Base-by-base conservation (phyloP, 202 grass and related monocot species). In the Brachypodium distachyon region DNA sequence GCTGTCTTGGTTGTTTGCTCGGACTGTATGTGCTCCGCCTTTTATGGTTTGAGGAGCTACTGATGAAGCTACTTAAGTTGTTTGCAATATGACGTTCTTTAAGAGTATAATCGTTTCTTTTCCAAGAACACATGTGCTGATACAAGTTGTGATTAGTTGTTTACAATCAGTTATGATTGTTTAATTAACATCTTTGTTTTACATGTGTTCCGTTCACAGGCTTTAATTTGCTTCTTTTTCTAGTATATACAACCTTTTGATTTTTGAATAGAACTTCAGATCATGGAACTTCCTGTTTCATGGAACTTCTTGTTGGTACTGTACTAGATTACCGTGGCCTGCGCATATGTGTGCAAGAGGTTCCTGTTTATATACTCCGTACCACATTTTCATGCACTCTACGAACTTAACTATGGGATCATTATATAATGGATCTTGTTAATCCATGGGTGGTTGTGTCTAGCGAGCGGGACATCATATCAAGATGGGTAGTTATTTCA, bases 61-160 rank as follows among this genome's bases (percentile, higher is more conserved):
- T 13, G 32, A 67, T 69, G 21, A 23, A 32, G 36, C 49, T 7
- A 12, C 61, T 68, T 79, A 79, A 57, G 39, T 68, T 16, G 27
- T 14, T 77, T 18, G 16, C 9, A 27, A 12, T 9, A 66, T 66
- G 0, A 39, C 19, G 16, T 18, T 56, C 64, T 68, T 68, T 47
- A 46, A 46, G 4, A 27, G 34, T n/a, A 22, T 33, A 29, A 70
- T 48, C 67, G 49, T 41, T 41, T 16, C 13, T 5, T 31, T 23
- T 14, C 12, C 6, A 62, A 54, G 48, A 67, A 42, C 17, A 31
- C 48, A 43, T 16, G 46, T 55, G 54, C 63, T 81, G 63, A 47
- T 70, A 39, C 6, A 52, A 60, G 27, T 86, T 81, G 67, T 72
- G 27, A n/a, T n/a, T n/a, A n/a, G n/a, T n/a, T n/a, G n/a, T n/a